These are phyloP conservation scores for Cadophora sp. DNA, from an alignment of 2,329 filamentous ascomycete species.

Conservation along the genomic window DNA sequence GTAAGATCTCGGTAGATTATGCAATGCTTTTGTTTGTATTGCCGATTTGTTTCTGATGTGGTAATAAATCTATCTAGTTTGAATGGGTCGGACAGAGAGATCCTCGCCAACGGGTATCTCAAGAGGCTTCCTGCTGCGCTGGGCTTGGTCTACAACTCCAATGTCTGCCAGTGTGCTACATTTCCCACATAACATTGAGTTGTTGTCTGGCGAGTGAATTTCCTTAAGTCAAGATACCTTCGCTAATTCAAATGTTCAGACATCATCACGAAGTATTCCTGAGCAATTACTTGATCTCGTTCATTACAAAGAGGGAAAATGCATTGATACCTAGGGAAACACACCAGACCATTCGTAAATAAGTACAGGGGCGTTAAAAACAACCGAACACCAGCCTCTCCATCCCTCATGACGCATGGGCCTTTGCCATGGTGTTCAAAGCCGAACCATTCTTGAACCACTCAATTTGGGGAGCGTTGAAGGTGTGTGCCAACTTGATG, in stretches of 20 bases:
- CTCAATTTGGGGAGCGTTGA: constrained; percentile 97
- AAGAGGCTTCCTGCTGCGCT: too few species aligned
- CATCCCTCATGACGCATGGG: constrained; percentile 34
- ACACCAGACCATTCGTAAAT: constrained; percentile 18
- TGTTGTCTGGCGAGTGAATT: neutral
- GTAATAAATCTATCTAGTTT: too few species aligned
- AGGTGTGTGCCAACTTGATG: constrained; percentile 88
- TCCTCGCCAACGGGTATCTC: too few species aligned
- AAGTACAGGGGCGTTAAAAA: constrained; percentile 23
- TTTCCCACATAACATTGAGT: too few species aligned
- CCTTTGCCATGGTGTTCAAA: constrained; percentile 97
- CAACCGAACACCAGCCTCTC: constrained; percentile 29
- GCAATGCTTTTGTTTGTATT: too few species aligned
- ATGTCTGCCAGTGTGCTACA: too few species aligned
- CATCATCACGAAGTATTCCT: too few species aligned
- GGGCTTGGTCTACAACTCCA: too few species aligned
- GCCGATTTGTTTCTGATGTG: too few species aligned
- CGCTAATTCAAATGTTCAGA: too few species aligned
- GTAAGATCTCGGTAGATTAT: too few species aligned
- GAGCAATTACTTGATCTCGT: neutral
- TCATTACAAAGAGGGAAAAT: constrained; percentile 20
- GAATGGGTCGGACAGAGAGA: too few species aligned
- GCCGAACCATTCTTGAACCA: constrained; percentile 99
- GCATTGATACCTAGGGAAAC: constrained; percentile 20
- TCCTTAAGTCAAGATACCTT: neutral